Evolutionary conservation across 2,329 filamentous ascomycete genomes (phyloP), one percentile per base, ranked within the genome.

Genomic region (Beauveria varroae): DNA sequence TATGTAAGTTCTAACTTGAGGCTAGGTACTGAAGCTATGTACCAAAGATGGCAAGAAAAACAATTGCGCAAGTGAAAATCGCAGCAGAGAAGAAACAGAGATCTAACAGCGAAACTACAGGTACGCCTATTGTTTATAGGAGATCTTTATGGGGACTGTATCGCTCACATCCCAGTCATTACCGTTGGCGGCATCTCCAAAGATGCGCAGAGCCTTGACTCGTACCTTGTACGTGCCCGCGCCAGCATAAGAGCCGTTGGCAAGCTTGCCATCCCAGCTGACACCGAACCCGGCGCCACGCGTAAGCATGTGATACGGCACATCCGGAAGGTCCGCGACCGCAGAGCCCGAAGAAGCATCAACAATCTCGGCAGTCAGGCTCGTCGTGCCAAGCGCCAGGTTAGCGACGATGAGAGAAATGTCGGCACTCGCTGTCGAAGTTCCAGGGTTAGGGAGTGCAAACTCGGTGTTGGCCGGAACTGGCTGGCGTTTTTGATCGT

Each of bases 181-280:
- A 0, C 65, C 60, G 62, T 72, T 67, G 3, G 69, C 64, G 9
- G 67, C 64, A 61, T 80, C 71, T 5, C 79, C 78, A 60, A 76
- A 78, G 62, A 80, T 72, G 64, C 73, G 75, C 61, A 81, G 69
- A 20, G 77, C 74, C 65, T 73, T 73, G 60, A 80, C 68, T 3
- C 67, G 70, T 44, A 80, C 69, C 68, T 74, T 76, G 71, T 81
- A 81, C 8, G 64, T 63, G 14, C 78, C 79, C 6, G 71, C 69
- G 6, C 75, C 73, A 5, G 72, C 78, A 54, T 76, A 78, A 1
- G 64, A 69, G 24, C 75, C 78, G 20, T 76, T 72, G 0, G 69
- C 70, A 5, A 81, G 66, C 52, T 67, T 67, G 30, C 79, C 79
- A 62, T 78, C 73, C 73, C 77, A 81, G 6, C 40, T 61, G 5